Base-by-base conservation (phyloP, 1,284 basidiomycete species). In the Filobasidium uniguttulatum region DNA sequence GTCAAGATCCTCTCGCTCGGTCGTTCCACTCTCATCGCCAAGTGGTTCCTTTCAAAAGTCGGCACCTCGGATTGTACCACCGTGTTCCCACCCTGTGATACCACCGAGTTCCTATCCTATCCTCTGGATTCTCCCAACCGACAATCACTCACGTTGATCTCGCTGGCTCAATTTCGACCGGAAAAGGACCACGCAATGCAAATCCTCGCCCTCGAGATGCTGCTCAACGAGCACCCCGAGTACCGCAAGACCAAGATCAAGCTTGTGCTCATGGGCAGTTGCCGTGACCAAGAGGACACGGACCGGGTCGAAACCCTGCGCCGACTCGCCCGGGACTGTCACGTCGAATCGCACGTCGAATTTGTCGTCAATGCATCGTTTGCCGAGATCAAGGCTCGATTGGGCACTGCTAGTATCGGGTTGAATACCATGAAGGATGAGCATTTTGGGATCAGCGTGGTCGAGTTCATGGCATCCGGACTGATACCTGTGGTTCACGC, bases 381-480 rank as follows among this genome's bases (percentile, higher is more conserved):
- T 58, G 57, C 77, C 0, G 74, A 75, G 8, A 76, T 97, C 55
- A 74, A 91, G 1, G 56, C 67, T 1, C 79, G 80, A 71, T 74
- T 98, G 1, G 76, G 79, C 1, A 69, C 70, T 14, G 81, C 89
- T 0, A 85, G 81, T 52, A 75, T 96, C 4, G 93, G 94, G 0
- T 65, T 97, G 22, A 93, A 86, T 62, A 97, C 93, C 3, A 99
- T 99, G 93, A 79, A 91, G 1, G 91, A 98, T 63, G 94, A 99
- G 67, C 93, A 99, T 65, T 98, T 98, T 59, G 94, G 94, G 1
- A 98, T 99, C 65, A 94, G 91, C 60, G 77, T 99, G 17, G 93
- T 98, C 7, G 93, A 99, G 66, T 93, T 87, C 60, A 93, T 97
- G 91, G 89, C 85, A 48, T 87, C 93, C 0, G 93, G 93, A 0